Evolutionary conservation across 2,329 filamentous ascomycete genomes (phyloP).

Genomic region (Fusarium chuoi): DNA sequence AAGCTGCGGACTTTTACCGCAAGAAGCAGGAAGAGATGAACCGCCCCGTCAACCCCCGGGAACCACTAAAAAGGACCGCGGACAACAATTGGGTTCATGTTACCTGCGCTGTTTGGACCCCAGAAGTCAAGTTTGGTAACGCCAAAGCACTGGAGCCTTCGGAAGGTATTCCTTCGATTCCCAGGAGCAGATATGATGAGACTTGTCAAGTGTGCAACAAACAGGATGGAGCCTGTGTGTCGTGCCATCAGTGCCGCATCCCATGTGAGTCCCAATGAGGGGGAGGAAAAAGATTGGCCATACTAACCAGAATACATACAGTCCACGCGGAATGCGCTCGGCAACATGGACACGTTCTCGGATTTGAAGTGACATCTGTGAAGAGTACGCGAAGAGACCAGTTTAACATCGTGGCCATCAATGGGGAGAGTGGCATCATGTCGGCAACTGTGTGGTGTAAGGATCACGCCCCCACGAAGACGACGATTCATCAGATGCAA

Average conservation of each 20-base stretch:
- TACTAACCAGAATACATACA: slow-evolving; percentile 46
- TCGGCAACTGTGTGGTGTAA: slow-evolving; percentile 92
- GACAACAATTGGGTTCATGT: slow-evolving; percentile 99
- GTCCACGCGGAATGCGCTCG: slow-evolving; percentile 94
- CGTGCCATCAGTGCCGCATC: slow-evolving; percentile 78
- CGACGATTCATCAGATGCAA: slow-evolving; percentile 79
- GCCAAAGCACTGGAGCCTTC: slow-evolving; percentile 84
- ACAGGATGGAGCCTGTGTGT: slow-evolving; percentile 79
- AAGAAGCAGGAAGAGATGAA: slow-evolving; percentile 86
- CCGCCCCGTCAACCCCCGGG: slow-evolving; percentile 84
- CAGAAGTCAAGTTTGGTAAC: slow-evolving; percentile 92
- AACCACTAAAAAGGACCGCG: slow-evolving; percentile 91
- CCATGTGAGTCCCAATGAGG: slow-evolving; percentile 53
- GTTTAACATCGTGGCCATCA: slow-evolving; percentile 81
- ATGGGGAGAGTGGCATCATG: slow-evolving; percentile 83
- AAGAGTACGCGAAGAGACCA: slow-evolving; percentile 89
- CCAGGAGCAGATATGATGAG: slow-evolving; percentile 76
- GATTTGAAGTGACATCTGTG: slow-evolving; percentile 89
- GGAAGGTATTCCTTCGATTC: slow-evolving; percentile 89
- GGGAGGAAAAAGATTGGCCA: background rate
- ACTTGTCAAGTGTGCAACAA: slow-evolving; percentile 86
- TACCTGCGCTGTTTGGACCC: slow-evolving; percentile 89
- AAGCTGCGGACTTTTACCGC: slow-evolving; percentile 82
- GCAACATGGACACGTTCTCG: slow-evolving; percentile 82
- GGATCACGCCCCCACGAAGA: slow-evolving; percentile 80